Percentiles rank a stretch among this genome's conserved stretches.
phyloP scores from a whole-genome alignment of 805 yeast species.

The Hanseniaspora jakobsenii region DNA sequence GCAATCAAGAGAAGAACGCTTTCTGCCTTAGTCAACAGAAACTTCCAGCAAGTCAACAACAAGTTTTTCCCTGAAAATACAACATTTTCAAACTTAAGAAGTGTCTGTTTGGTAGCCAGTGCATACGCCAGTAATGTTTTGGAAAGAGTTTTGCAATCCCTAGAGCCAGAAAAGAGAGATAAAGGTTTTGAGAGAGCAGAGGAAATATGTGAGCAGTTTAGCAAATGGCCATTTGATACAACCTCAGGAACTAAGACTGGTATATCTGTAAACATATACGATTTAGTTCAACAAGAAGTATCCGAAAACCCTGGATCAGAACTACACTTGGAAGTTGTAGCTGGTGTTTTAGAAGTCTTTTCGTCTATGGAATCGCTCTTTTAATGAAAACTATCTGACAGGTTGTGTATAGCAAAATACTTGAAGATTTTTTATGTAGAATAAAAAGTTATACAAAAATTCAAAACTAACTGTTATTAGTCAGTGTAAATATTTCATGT shows the following conservation, averaged over 20 bases:
- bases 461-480: too few species aligned
- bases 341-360: slow-evolving; percentile 84
- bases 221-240: slow-evolving; percentile 69
- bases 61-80: slow-evolving; percentile 59
- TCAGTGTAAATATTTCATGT: too few species aligned
- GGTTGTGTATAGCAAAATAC: too few species aligned
- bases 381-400: slow-evolving; percentile 31
- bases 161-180: slow-evolving; percentile 81
- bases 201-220: slow-evolving; percentile 66
- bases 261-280: slow-evolving; percentile 55
- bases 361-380: slow-evolving; percentile 84
- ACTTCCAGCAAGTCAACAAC: slow-evolving; percentile 44
- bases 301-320: slow-evolving; percentile 34
- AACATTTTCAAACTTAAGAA: slow-evolving; percentile 59
- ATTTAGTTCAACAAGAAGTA: slow-evolving; percentile 35
- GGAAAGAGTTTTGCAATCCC: slow-evolving; percentile 68
- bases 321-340: slow-evolving; percentile 72
- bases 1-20: slow-evolving; percentile 63
- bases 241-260: slow-evolving; percentile 51
- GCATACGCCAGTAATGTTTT: slow-evolving; percentile 93
- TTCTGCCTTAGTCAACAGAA: slow-evolving; percentile 58
- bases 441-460: too few species aligned
- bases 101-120: slow-evolving; percentile 73
- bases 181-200: slow-evolving; percentile 91
- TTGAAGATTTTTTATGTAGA: too few species aligned